These are phyloP conservation scores for Phytophthora palmivora DNA, from an alignment of 352 stramenopile genomes.

Conservation along the genomic window DNA sequence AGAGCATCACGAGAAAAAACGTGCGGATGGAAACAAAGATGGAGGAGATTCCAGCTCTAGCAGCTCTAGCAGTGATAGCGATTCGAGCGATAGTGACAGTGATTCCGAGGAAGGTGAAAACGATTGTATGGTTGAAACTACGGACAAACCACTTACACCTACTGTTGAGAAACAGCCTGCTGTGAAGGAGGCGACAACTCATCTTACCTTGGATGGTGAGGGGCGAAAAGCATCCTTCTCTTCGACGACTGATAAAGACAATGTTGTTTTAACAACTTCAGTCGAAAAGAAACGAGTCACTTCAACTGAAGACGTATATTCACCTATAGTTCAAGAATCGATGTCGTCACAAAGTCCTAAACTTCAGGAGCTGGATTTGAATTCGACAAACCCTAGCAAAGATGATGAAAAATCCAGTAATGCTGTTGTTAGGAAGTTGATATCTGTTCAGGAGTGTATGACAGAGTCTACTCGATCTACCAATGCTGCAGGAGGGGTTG, in stretches of 20 bases:
- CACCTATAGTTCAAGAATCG: constrained; percentile 1
- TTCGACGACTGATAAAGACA: constrained; percentile 2
- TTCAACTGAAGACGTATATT: constrained; percentile 3
- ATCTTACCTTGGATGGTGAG: not conserved
- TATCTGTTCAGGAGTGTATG: not conserved
- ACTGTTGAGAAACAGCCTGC: not conserved
- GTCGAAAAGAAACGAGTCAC: constrained; percentile 17
- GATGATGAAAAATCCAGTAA: not conserved
- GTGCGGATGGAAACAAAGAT: not conserved
- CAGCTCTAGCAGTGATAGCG: constrained; percentile 38
- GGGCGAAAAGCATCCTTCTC: not conserved
- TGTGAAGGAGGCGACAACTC: not conserved
- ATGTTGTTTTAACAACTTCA: constrained; percentile 20
- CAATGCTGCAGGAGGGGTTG: not conserved
- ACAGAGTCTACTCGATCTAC: not conserved
- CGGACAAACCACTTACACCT: not conserved
- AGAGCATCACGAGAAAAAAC: constrained; percentile 5
- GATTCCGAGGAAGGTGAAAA: constrained; percentile 21
- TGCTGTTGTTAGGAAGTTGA: constrained; percentile 2
- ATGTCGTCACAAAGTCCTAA: constrained; percentile 1
- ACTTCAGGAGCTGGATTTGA: constrained; percentile 2
- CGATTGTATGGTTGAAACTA: constrained; percentile 5
- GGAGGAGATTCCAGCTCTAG: constrained; percentile 32
- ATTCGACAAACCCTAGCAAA: not conserved
- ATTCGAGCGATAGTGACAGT: constrained; percentile 42